phyloP scores from a whole-genome alignment of 2,329 filamentous ascomycete genomes.

The Claviceps arundinis region DNA sequence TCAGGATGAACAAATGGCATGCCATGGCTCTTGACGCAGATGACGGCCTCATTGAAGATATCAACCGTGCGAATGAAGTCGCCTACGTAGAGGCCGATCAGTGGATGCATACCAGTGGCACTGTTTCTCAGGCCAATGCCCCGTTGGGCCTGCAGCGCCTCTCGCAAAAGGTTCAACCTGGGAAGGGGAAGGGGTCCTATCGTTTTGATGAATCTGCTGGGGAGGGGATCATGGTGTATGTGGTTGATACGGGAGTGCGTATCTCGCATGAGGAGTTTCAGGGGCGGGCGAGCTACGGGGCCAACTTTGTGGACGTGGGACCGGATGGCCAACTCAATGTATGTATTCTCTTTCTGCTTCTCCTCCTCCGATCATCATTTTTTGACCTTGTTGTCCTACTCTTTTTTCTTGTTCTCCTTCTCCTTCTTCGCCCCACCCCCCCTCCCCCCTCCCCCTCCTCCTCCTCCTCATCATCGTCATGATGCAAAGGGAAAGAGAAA shows the following conservation, averaged over 20 bases:
- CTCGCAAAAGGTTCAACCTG: constrained; percentile 27
- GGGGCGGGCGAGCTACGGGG: constrained; percentile 39
- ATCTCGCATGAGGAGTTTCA: constrained; percentile 42
- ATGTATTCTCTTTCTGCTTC: constrained; percentile 11
- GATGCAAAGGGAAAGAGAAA: not conserved
- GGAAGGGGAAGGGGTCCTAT: constrained; percentile 12
- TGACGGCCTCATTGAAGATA: constrained; percentile 33
- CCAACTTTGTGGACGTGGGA: constrained; percentile 31
- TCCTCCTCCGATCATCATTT: too few relatives aligned
- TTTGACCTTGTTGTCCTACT: constrained; percentile 5
- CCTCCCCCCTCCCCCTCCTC: too few relatives aligned
- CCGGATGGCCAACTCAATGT: constrained; percentile 21
- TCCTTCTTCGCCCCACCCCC: too few relatives aligned
- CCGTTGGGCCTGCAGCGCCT: constrained; percentile 40
- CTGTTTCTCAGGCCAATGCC: constrained; percentile 38
- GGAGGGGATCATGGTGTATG: constrained; percentile 44
- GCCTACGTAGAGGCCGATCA: constrained; percentile 42
- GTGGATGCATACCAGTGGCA: constrained; percentile 27
- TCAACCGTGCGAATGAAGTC: constrained; percentile 35
- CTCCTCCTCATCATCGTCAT: not conserved
- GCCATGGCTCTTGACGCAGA: constrained; percentile 41
- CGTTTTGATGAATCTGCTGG: constrained; percentile 40
- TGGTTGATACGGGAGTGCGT: constrained; percentile 53
- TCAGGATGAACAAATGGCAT: constrained; percentile 36
- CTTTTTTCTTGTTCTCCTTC: not conserved